Evolutionary conservation across 129 eudicot genomes (phyloP).

Genomic region (Flaveria bidentis): DNA sequence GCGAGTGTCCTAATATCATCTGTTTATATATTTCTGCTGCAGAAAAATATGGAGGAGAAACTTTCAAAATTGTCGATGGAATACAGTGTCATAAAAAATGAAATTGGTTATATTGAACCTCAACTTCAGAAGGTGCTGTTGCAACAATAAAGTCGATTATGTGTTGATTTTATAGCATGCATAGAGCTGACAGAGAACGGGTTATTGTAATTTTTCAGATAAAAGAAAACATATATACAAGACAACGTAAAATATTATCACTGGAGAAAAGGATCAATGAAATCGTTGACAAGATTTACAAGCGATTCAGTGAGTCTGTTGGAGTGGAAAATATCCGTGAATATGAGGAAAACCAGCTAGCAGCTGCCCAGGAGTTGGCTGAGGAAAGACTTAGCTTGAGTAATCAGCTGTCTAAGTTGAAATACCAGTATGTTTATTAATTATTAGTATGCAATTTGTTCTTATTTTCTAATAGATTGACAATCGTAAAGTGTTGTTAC

Average conservation of each 20-base stretch:
- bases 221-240: slow-evolving; percentile 45
- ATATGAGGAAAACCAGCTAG: slow-evolving; percentile 91
- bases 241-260: slow-evolving; percentile 49
- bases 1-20: slow-evolving; percentile 14
- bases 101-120: slow-evolving; percentile 66
- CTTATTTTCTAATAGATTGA: not conserved
- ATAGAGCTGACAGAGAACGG: slow-evolving; percentile 11
- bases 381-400: slow-evolving; percentile 78
- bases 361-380: slow-evolving; percentile 73
- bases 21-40: slow-evolving; percentile 36
- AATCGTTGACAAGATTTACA: slow-evolving; percentile 78
- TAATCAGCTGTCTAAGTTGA: slow-evolving; percentile 89
- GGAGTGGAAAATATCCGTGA: slow-evolving; percentile 94
- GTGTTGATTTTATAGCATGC: slow-evolving; percentile 2
- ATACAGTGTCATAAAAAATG: slow-evolving; percentile 60
- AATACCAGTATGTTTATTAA: slow-evolving; percentile 73
- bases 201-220: slow-evolving; percentile 48
- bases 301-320: slow-evolving; percentile 83
- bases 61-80: slow-evolving; percentile 66
- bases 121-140: slow-evolving; percentile 64
- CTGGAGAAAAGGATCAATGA: slow-evolving; percentile 80
- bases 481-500: not conserved
- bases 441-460: slow-evolving; percentile 6
- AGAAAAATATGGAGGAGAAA: slow-evolving; percentile 90
- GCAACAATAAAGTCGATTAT: slow-evolving; percentile 9